Percentiles rank a stretch among this genome's conserved stretches.
Evolutionary conservation across 495 filamentous ascomycete species (phyloP).

Genomic region (Tuber borchii): DNA sequence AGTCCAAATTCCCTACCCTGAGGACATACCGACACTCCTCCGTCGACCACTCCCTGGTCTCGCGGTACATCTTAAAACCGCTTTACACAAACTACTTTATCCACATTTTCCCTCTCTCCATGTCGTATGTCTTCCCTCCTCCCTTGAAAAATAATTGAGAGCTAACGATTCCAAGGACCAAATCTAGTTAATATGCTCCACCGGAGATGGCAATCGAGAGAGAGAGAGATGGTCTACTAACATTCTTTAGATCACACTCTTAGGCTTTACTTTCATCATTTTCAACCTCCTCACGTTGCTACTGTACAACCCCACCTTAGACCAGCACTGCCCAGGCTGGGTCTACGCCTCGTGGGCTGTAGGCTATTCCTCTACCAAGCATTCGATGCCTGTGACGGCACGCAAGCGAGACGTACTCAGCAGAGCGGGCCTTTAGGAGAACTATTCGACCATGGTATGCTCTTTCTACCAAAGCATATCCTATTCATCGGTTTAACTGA

Average conservation of each 20-base stretch:
- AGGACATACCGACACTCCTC: conserved; percentile 86
- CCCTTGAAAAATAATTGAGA: conserved; percentile 12
- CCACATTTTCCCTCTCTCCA: conserved; percentile 84
- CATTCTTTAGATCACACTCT: conserved; percentile 61
- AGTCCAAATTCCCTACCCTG: conserved; percentile 79
- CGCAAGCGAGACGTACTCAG: conserved; percentile 84
- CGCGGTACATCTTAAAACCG: conserved; percentile 86
- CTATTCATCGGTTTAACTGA: conserved; percentile 15
- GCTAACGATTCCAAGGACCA: conserved; percentile 41
- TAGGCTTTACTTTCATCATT: conserved; percentile 85
- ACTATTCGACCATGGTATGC: conserved; percentile 87
- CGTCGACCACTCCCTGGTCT: conserved; percentile 82
- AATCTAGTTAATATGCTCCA: conserved; percentile 44
- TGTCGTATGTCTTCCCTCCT: conserved; percentile 60
- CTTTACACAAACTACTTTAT: conserved; percentile 96
- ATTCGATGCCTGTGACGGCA: conserved; percentile 93
- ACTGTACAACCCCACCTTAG: conserved; percentile 92
- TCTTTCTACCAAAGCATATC: not conserved
- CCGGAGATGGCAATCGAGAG: too few species aligned
- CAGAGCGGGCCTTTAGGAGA: conserved; percentile 93
- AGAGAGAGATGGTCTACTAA: too few species aligned
- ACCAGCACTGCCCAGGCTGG: conserved; percentile 88
- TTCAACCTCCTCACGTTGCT: conserved; percentile 86
- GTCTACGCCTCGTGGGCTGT: conserved; percentile 90
- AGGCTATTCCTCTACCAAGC: conserved; percentile 96